These are phyloP conservation scores for Iodosphaeria phyllophila DNA, from an alignment of 2,329 filamentous ascomycete genomes.

Conservation along the genomic window DNA sequence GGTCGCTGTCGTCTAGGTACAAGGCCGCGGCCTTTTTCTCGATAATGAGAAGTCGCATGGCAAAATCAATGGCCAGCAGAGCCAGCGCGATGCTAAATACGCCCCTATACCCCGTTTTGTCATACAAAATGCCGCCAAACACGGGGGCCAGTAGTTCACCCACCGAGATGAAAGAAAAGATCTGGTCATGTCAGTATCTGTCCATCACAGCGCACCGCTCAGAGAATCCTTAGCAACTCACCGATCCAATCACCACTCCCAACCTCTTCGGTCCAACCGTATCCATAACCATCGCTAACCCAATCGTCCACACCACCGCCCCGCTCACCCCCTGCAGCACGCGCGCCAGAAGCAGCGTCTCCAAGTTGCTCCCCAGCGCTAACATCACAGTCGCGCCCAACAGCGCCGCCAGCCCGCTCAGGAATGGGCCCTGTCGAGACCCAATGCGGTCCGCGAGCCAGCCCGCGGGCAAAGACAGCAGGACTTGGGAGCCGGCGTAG, in stretches of 20 bases:
- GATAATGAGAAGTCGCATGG: slow-evolving; percentile 40
- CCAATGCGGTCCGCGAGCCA: slow-evolving; percentile 32
- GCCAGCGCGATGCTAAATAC: slow-evolving; percentile 38
- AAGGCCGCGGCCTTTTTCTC: slow-evolving; percentile 38
- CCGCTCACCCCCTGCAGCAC: slow-evolving; percentile 37
- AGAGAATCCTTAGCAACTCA: slow-evolving; percentile 9
- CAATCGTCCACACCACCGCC: slow-evolving; percentile 34
- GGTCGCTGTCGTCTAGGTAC: too few relatives aligned
- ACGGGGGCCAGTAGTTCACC: slow-evolving; percentile 37
- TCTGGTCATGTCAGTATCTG: slow-evolving; percentile 11
- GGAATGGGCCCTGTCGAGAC: slow-evolving; percentile 36
- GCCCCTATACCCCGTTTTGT: slow-evolving; percentile 34
- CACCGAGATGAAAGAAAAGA: slow-evolving; percentile 39
- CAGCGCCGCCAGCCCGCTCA: slow-evolving; percentile 32
- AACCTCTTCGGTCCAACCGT: slow-evolving; percentile 34
- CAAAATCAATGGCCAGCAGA: slow-evolving; percentile 35
- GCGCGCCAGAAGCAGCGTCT: slow-evolving; percentile 29
- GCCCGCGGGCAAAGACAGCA: slow-evolving; percentile 31
- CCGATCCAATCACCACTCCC: slow-evolving; percentile 40
- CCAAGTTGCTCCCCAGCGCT: slow-evolving; percentile 26
- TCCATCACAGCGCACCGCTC: too few relatives aligned
- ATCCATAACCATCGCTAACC: slow-evolving; percentile 37
- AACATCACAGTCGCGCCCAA: slow-evolving; percentile 34
- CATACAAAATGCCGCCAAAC: slow-evolving; percentile 40
- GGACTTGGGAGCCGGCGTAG: slow-evolving; percentile 32